Evolutionary conservation across 2,329 filamentous ascomycete genomes (phyloP), one percentile per base, ranked within the genome.

Genomic region (Niveomyces coronatus): DNA sequence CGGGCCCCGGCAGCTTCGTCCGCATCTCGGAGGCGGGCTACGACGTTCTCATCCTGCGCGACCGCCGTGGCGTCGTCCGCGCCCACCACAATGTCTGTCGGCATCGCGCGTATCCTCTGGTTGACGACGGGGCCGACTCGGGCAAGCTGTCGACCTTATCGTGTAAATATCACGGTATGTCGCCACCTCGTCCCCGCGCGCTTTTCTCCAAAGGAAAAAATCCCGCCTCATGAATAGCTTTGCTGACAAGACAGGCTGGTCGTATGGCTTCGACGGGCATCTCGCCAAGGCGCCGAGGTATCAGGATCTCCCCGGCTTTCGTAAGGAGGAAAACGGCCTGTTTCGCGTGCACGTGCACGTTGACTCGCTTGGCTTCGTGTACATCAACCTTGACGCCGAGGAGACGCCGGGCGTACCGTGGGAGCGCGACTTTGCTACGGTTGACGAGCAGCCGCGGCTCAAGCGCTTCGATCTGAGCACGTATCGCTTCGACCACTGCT

Each of bases 321-420:
- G 64, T 37, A 64, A 60, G 46, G 44, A 47, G 13, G 50, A 59
- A 43, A 49, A 74, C 43, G 57, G 63, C 13, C 53, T 74, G 0
- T 62, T 71, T 39, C 57, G 55, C 0, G 56, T 71, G 23, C 64
- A 70, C 38, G 56, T 67, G 4, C 61, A 64, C 26, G 48, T 68
- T 23, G 67, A 69, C 45, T 42, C 41, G 15, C 57, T 58, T 15
- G 65, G 65, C 9, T 71, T 71, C 44, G 51, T 71, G 23, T 72
- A 66, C 63, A 58, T 69, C 36, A 71, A 71, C 45, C 46, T 72
- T n/a, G 64, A 71, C 36, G 49, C 53, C 15, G 40, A 34, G 1
- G 54, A 45, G 37, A 51, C 42, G 44, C 66, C 49, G 1, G 56
- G 62, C 23, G 49, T 66, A 7, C 40, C 53, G 11, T 70, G 65